phyloP scores from a whole-genome alignment of 805 yeast species.

The Myxozyma lipomycoides region DNA sequence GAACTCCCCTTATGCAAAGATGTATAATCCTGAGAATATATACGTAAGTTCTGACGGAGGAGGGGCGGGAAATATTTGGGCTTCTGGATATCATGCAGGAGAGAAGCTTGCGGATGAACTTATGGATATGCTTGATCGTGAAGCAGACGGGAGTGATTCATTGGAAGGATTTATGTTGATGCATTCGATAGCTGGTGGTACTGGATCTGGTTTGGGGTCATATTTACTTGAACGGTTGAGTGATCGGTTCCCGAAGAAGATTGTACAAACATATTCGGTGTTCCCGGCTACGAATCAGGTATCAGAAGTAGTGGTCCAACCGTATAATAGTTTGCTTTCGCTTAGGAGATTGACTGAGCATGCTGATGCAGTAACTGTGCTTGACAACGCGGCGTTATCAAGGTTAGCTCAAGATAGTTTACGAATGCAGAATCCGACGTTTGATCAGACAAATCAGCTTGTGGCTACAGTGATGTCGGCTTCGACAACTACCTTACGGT shows the following conservation, averaged over 20 bases:
- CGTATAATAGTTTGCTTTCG: slow-evolving; percentile 84
- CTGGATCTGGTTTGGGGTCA: slow-evolving; percentile 95
- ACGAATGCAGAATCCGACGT: slow-evolving; percentile 57
- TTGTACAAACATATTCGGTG: slow-evolving; percentile 79
- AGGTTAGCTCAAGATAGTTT: slow-evolving; percentile 63
- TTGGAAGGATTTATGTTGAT: slow-evolving; percentile 84
- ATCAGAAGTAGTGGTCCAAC: slow-evolving; percentile 97
- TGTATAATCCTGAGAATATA: slow-evolving; percentile 80
- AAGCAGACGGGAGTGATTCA: slow-evolving; percentile 84
- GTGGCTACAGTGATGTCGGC: slow-evolving; percentile 82
- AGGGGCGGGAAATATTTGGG: slow-evolving; percentile 98
- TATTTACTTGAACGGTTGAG: slow-evolving; percentile 68
- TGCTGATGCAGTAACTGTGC: slow-evolving; percentile 83
- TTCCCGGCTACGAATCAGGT: slow-evolving; percentile 77
- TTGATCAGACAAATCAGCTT: slow-evolving; percentile 75
- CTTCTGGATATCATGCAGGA: slow-evolving; percentile 80
- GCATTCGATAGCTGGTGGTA: slow-evolving; percentile 97
- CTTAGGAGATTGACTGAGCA: slow-evolving; percentile 74
- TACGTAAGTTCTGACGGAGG: slow-evolving; percentile 76
- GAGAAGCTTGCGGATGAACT: slow-evolving; percentile 64
- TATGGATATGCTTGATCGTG: slow-evolving; percentile 79
- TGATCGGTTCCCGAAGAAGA: slow-evolving; percentile 78
- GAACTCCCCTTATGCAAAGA: slow-evolving; percentile 47
- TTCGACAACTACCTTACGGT: slow-evolving; percentile 80
- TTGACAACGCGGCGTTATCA: slow-evolving; percentile 82